These are phyloP conservation scores for Amaranthus cruentus DNA, from an alignment of 148 eudicot species.

Conservation along the genomic window DNA sequence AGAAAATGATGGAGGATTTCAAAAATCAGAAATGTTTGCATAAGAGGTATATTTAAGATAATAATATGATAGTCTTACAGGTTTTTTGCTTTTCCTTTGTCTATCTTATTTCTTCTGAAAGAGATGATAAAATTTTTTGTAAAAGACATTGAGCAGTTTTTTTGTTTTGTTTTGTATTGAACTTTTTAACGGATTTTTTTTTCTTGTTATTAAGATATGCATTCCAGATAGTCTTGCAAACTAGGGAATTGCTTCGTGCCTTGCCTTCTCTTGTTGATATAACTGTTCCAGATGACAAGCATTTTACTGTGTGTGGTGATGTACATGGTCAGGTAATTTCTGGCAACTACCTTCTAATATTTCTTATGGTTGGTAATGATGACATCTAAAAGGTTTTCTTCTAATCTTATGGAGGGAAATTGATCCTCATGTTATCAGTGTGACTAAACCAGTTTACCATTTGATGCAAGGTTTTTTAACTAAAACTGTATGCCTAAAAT, in stretches of 20 bases:
- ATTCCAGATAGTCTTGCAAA: conserved; percentile 88
- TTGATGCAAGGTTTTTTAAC: not conserved
- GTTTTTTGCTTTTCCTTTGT: too few relatives aligned
- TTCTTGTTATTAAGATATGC: conserved; percentile 59
- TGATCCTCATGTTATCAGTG: not conserved
- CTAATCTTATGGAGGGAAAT: not conserved
- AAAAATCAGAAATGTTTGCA: conserved; percentile 81
- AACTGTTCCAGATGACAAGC: conserved; percentile 75
- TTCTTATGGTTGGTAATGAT: not conserved
- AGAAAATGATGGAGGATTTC: conserved; percentile 93
- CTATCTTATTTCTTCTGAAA: too few relatives aligned
- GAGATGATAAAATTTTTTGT: not conserved
- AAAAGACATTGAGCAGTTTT: conserved; percentile 2
- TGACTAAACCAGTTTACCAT: not conserved
- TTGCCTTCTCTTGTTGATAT: conserved; percentile 96
- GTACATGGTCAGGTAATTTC: conserved; percentile 97
- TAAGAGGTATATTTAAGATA: conserved; percentile 50
- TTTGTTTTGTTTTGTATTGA: conserved; percentile 5
- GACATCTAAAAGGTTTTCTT: too few relatives aligned
- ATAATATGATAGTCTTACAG: not conserved
- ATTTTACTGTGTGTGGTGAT: conserved; percentile 95
- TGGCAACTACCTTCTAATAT: not conserved
- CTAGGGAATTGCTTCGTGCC: conserved; percentile 73
- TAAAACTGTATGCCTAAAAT: too few relatives aligned
- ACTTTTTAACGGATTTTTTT: conserved; percentile 14